Base-by-base conservation (phyloP, 1,284 basidiomycete species). In the Ustilago curta region DNA sequence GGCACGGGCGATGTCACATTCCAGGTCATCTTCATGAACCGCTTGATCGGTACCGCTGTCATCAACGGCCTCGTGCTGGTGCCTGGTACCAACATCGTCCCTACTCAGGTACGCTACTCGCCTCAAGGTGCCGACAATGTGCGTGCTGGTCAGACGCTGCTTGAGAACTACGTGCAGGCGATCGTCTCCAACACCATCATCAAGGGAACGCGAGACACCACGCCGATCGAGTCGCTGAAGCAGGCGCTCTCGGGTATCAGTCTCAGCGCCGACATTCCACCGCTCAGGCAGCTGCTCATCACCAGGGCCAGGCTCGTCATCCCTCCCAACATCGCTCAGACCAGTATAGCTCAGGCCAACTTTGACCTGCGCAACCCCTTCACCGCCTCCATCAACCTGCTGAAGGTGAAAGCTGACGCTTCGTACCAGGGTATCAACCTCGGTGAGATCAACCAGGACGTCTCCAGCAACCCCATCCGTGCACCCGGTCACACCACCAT, bases 111-210 rank as follows among this genome's bases (percentile, higher is more conserved):
- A 14, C 87, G 89, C 59, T 92, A 89, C 84, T 86, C 88, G 25
- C 91, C 91, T 0, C 88, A 89, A 75, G 91, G 90, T 3, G 84
- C 79, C 29, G 88, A 88, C 9, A 86, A 89, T 35, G 80, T 55
- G n/a, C 67, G 86, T 4, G 88, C 90, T 2, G 91, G 91, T 25
- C 88, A 88, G 71, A 81, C 80, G 6, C 81, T 93, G 70, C 87
- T 93, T 50, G 89, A 91, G 85, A 91, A 91, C 83, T 93, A 90
- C 81, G 85, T 93, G 11, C 90, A 91, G 85, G 91, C 90, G 21
- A 82, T 90, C 29, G 86, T 89, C 65, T 89, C 89, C 3, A 86
- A 87, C 47, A 89, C 90, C 0, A 87, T 87, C 18, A 92, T 93
- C 59, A 79, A 86, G 25, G 92, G 92, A 8, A 88, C 88, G 4